Evolutionary conservation across 306 rosid species (phyloP).

Genomic region (Pterocarpus macrocarpus): DNA sequence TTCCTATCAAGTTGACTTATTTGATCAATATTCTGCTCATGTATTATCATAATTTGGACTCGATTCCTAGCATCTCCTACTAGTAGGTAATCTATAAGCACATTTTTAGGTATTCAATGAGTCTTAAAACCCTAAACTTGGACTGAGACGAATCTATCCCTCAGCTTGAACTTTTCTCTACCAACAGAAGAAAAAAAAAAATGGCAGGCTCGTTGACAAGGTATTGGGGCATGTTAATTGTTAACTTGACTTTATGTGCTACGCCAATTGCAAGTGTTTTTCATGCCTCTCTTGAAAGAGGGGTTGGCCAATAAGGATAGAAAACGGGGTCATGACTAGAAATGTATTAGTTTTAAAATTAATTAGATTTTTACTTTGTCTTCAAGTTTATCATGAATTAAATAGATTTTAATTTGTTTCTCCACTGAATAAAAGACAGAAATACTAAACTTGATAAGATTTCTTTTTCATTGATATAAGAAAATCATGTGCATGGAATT

Average conservation of each 20-base stretch:
- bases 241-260: not conserved
- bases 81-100: too few relatives aligned
- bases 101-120: too few relatives aligned
- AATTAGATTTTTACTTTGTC: not conserved
- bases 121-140: too few relatives aligned
- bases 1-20: too few relatives aligned
- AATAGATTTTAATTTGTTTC: not conserved
- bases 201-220: too few relatives aligned
- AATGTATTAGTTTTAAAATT: slow-evolving; percentile 1
- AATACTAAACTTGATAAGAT: slow-evolving; percentile 43
- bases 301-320: not conserved
- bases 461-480: slow-evolving; percentile 33
- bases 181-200: too few relatives aligned
- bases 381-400: not conserved
- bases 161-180: too few relatives aligned
- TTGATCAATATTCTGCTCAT: too few relatives aligned
- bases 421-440: slow-evolving; percentile 31
- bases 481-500: slow-evolving; percentile 57
- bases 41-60: too few relatives aligned
- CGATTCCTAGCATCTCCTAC: too few relatives aligned
- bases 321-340: not conserved
- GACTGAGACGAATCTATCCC: too few relatives aligned
- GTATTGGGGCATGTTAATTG: too few relatives aligned
- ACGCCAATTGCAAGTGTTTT: not conserved
- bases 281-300: not conserved